Evolutionary conservation across 768 basidiomycete species (phyloP).

Genomic region (Phaeotremella skinneri): DNA sequence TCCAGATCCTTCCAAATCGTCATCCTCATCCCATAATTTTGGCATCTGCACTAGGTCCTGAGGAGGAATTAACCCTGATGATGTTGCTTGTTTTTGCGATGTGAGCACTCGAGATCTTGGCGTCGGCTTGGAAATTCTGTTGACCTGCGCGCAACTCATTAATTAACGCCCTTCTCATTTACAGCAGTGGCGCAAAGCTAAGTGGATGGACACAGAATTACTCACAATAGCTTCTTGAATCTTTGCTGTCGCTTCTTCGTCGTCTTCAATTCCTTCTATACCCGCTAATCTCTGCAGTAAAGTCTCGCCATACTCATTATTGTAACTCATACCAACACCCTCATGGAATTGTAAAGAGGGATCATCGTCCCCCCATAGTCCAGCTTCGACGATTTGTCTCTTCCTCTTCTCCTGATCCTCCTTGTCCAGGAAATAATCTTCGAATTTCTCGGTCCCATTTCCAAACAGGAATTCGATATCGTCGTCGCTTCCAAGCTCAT

Average conservation of each 20-base stretch:
- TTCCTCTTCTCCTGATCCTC: neutral
- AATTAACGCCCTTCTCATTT: too few species aligned
- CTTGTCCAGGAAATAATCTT: neutral
- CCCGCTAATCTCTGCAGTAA: neutral
- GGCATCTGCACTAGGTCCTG: neutral
- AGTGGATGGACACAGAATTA: too few species aligned
- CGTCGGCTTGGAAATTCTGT: too few species aligned
- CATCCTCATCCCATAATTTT: neutral
- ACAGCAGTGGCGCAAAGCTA: too few species aligned
- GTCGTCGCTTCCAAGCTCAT: slow-evolving; percentile 16
- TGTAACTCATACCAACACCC: neutral
- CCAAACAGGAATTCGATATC: slow-evolving; percentile 18
- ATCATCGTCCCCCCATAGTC: neutral
- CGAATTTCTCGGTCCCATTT: neutral
- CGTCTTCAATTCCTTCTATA: neutral
- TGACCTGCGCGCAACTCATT: too few species aligned
- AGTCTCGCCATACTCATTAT: neutral
- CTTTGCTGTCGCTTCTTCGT: neutral
- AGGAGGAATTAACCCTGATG: too few species aligned
- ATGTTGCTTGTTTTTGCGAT: neutral
- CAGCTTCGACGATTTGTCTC: neutral
- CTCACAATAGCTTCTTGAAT: neutral
- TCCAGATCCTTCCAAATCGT: neutral
- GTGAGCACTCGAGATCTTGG: too few species aligned
- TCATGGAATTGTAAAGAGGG: neutral